Evolutionary conservation across 495 filamentous ascomycete genomes (phyloP).

Genomic region (Platismatia glauca): DNA sequence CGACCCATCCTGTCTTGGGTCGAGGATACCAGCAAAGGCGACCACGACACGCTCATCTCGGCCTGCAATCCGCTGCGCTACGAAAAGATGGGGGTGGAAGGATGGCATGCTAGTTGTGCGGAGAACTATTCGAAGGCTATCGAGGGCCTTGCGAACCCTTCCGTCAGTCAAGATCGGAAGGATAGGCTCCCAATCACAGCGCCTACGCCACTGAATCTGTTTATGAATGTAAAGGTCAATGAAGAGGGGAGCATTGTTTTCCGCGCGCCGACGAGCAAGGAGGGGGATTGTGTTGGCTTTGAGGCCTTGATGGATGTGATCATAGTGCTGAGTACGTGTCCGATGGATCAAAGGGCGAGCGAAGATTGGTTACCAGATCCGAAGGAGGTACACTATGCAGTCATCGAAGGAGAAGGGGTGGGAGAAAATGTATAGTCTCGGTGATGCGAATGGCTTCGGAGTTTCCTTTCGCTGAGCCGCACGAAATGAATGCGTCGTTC

Average conservation of each 20-base stretch:
- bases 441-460: background rate
- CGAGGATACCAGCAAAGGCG: conserved; percentile 34
- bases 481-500: background rate
- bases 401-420: background rate
- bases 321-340: conserved; percentile 38
- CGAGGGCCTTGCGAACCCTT: too few relatives aligned
- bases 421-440: too few relatives aligned
- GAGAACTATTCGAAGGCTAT: conserved; percentile 37
- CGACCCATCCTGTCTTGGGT: conserved; percentile 31
- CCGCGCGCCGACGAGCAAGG: conserved; percentile 28
- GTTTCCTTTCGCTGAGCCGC: background rate
- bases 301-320: conserved; percentile 33
- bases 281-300: conserved; percentile 33
- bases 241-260: conserved; percentile 28
- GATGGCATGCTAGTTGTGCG: conserved; percentile 34
- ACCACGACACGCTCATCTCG: conserved; percentile 36
- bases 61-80: conserved; percentile 36
- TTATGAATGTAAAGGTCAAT: conserved; percentile 40
- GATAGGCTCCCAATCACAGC: background rate
- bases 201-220: conserved; percentile 39
- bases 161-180: background rate
- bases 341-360: conserved; percentile 35
- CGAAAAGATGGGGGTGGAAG: conserved; percentile 27
- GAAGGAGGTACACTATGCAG: conserved; percentile 23
- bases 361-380: conserved; percentile 30